phyloP scores from a whole-genome alignment of 768 basidiomycete genomes.

The Austroboletus festivus region DNA sequence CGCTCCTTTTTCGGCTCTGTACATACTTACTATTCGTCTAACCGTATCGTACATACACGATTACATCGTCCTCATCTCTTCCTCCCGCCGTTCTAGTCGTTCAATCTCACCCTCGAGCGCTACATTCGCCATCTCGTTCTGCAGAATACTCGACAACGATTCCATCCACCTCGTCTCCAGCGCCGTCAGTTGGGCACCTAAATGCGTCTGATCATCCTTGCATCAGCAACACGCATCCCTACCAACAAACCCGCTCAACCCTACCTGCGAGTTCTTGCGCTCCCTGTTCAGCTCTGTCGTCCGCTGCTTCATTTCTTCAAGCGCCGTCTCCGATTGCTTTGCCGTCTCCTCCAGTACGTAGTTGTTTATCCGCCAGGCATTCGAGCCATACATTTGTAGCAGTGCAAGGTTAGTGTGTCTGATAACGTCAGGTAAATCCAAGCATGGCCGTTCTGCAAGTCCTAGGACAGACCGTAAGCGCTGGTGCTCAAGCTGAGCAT shows the following conservation, averaged over 20 bases:
- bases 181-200: slow-evolving; percentile 74
- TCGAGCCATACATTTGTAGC: slow-evolving; percentile 81
- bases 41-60: background rate
- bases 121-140: slow-evolving; percentile 93
- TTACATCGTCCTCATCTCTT: slow-evolving; percentile 49
- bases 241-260: background rate
- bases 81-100: slow-evolving; percentile 54
- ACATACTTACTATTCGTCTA: background rate
- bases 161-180: slow-evolving; percentile 92
- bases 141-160: slow-evolving; percentile 83
- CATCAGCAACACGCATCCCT: background rate
- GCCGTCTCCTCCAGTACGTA: slow-evolving; percentile 78
- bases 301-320: slow-evolving; percentile 76
- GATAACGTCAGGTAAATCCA: slow-evolving; percentile 8
- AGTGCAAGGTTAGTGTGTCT: slow-evolving; percentile 84
- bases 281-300: slow-evolving; percentile 86
- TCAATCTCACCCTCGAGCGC: slow-evolving; percentile 82
- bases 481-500: slow-evolving; percentile 84
- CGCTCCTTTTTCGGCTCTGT: slow-evolving; percentile 26
- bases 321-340: slow-evolving; percentile 62
- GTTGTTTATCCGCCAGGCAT: slow-evolving; percentile 91
- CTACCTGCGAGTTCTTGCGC: slow-evolving; percentile 81
- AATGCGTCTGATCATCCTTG: slow-evolving; percentile 51
- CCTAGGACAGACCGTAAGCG: slow-evolving; percentile 55
- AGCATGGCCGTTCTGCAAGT: background rate